phyloP scores from a whole-genome alignment of 2,329 filamentous ascomycete genomes.

The Diaporthe capsici region DNA sequence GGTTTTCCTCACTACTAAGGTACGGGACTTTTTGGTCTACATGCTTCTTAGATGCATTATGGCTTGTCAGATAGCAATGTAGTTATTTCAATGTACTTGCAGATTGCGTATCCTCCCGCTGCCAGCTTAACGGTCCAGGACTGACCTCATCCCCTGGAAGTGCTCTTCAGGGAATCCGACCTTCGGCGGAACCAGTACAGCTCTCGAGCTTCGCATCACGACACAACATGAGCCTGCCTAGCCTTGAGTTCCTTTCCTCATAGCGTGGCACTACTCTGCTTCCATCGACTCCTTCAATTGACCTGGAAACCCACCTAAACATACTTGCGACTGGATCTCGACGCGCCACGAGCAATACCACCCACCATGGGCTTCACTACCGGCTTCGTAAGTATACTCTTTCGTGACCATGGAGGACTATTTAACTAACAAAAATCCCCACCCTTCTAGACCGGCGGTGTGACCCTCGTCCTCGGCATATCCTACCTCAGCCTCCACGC shows the following conservation, averaged over 20 bases:
- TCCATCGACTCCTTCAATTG: background rate
- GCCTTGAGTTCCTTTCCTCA: background rate
- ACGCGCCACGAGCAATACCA: slow-evolving; percentile 34
- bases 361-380: slow-evolving; percentile 78
- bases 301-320: slow-evolving; percentile 41
- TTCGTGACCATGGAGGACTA: background rate
- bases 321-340: slow-evolving; percentile 43
- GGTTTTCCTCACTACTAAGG: accelerated
- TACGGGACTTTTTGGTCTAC: accelerated
- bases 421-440: slow-evolving; percentile 36
- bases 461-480: slow-evolving; percentile 80
- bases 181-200: background rate
- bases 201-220: background rate
- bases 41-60: background rate
- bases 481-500: slow-evolving; percentile 80
- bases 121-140: background rate
- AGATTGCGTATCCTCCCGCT: background rate
- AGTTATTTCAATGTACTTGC: background rate
- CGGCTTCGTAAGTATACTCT: slow-evolving; percentile 74
- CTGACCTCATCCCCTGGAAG: slow-evolving; percentile 38
- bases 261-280: background rate
- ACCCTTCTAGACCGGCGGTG: slow-evolving; percentile 74
- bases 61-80: background rate
- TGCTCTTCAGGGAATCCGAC: slow-evolving; percentile 3
- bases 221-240: background rate